Evolutionary conservation across 306 rosid species (phyloP), one percentile per base, ranked within the genome.

Genomic region (Lathyrus aphaca): DNA sequence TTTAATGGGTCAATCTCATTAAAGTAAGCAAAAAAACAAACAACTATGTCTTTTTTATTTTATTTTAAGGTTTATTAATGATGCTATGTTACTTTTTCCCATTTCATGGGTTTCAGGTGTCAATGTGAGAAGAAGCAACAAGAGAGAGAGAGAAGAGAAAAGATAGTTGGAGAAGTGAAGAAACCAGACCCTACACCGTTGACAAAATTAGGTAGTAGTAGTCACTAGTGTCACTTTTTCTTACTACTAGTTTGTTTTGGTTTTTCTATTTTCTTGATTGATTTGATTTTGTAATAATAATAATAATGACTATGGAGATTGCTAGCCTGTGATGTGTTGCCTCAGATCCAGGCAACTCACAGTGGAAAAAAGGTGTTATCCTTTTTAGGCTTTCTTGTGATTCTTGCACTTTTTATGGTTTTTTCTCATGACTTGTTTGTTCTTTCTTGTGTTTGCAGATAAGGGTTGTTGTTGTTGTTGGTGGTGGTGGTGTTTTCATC

Each of bases 271-370:
- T 79, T 77, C 74, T 65, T 76, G 44, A 71, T 53, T 63, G 10
- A 56, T 27, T 27, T 27, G 38, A 21, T 53, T 70, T 54, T 17
- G 43, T 66, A 30, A 40, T 71, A 75, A 23, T 71, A 75, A 35
- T 75, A 58, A 81, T 67, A 73, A 75, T 73, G 80, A 73, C 54
- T 63, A 75, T 84, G 40, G 64, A 80, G 92, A 73, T 19, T 37
- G 5, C 1, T 45, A 44, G 88, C 86, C 77, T 72, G 72, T 71
- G 83, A 77, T 81, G 83, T 51, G 75, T 92, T 92, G 89, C 98
- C 96, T 85, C 84, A 86, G 98, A 88, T 92, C 95, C 92, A 84
- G 96, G 96, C 78, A 89, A 89, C 79, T 81, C 80, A 62, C 38
- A 72, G 68, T 60, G 74, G 65, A 82, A 81, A 81, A 55, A 80